Percentiles rank a stretch among this genome's conserved stretches.
Evolutionary conservation across 106 monocot genomes (phyloP).

Genomic region (Dendrobium chrysotoxum): DNA sequence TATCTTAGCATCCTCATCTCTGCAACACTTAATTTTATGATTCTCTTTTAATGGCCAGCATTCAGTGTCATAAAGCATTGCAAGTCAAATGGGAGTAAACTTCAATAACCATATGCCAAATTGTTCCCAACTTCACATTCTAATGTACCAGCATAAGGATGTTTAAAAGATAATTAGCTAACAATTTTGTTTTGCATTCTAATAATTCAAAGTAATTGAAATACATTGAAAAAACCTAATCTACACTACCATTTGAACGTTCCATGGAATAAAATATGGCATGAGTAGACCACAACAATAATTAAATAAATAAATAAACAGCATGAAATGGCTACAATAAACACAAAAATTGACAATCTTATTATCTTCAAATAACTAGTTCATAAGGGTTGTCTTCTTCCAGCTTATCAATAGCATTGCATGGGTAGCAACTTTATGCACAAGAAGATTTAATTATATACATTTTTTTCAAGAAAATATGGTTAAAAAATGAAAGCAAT

Average conservation of each 20-base stretch:
- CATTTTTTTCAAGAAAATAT: too few relatives aligned
- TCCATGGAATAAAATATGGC: neutral
- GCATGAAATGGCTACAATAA: neutral
- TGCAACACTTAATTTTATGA: too few relatives aligned
- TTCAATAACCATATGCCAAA: neutral
- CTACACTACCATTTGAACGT: neutral
- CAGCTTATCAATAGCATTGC: neutral
- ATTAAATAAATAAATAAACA: neutral
- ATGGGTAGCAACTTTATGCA: neutral
- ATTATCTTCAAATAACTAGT: neutral
- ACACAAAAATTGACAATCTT: neutral
- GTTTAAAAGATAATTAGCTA: neutral
- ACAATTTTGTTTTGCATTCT: neutral
- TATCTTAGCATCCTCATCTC: too few relatives aligned
- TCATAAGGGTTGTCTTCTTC: neutral
- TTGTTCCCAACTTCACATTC: neutral
- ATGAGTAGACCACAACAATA: neutral
- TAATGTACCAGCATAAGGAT: neutral
- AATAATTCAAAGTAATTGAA: neutral
- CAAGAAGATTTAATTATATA: neutral
- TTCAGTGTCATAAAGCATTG: too few relatives aligned
- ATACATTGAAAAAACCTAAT: neutral
- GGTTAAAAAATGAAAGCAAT: neutral
- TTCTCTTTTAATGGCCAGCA: too few relatives aligned
- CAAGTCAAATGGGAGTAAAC: neutral